phyloP scores from a whole-genome alignment of 1,284 basidiomycete genomes.

The Moniliella sp. region DNA sequence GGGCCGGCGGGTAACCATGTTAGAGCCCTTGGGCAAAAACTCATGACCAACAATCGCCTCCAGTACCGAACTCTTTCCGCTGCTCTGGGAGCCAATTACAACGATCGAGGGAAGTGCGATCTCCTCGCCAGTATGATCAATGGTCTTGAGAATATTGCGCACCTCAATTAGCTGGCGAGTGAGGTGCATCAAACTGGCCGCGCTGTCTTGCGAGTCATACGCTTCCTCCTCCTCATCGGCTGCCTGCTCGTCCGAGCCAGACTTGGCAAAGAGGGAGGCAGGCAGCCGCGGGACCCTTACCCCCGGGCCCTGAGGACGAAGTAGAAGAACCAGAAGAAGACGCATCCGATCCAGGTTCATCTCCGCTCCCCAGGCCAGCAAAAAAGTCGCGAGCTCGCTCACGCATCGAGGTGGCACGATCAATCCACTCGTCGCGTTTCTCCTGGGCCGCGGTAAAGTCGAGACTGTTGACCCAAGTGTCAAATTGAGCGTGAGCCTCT shows the following conservation, averaged over 20 bases:
- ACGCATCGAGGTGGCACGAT: too few species aligned
- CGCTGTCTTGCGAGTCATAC: constrained; percentile 2
- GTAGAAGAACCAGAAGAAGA: constrained; percentile 3
- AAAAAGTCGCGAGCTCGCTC: too few species aligned
- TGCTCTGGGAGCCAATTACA: constrained; percentile 91
- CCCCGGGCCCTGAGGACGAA: constrained; percentile 8
- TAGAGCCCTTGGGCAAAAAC: constrained; percentile 91
- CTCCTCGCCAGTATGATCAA: constrained; percentile 61
- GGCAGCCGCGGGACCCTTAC: constrained; percentile 2
- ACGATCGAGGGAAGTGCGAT: constrained; percentile 89
- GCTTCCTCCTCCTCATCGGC: constrained; percentile 2
- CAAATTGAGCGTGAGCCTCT: constrained; percentile 1
- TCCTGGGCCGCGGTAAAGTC: not conserved
- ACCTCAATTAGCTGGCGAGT: constrained; percentile 92
- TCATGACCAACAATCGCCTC: constrained; percentile 95
- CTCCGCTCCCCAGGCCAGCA: constrained; percentile 1
- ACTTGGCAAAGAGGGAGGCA: constrained; percentile 2
- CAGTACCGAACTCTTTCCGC: constrained; percentile 86
- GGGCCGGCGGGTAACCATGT: constrained; percentile 95
- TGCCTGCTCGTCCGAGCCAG: constrained; percentile 2
- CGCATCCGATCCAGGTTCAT: constrained; percentile 3
- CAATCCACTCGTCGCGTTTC: too few species aligned
- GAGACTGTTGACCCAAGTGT: constrained; percentile 1
- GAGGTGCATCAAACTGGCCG: constrained; percentile 51
- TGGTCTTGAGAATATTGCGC: constrained; percentile 68